Evolutionary conservation across 768 basidiomycete species (phyloP).

Genomic region (Amanita pallidorosea): DNA sequence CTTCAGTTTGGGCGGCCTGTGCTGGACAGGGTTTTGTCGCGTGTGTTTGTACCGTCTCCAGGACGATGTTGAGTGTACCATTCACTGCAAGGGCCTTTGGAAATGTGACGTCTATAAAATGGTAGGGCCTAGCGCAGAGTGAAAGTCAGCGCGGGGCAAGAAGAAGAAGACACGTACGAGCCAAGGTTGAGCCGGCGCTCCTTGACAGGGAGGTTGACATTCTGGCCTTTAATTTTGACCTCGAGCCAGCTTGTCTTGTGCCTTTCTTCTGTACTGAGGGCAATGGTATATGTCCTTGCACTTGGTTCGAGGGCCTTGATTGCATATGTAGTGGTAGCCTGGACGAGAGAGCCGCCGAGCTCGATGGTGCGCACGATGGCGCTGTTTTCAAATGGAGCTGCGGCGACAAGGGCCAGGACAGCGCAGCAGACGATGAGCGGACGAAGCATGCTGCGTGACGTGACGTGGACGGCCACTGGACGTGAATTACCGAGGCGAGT

Average conservation of each 20-base stretch:
- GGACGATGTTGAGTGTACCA: constrained; percentile 61
- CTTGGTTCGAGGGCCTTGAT: constrained; percentile 60
- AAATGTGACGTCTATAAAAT: constrained; percentile 52
- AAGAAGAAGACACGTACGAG: constrained; percentile 32
- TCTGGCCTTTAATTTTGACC: constrained; percentile 68
- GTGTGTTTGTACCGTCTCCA: constrained; percentile 74
- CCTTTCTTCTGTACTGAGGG: constrained; percentile 52
- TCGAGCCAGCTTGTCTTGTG: constrained; percentile 68
- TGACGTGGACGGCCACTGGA: too few relatives aligned
- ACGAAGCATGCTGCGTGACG: constrained; percentile 36
- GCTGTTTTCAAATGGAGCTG: constrained; percentile 70
- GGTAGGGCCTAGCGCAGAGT: constrained; percentile 24
- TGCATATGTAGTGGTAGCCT: constrained; percentile 83
- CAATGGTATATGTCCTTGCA: constrained; percentile 56
- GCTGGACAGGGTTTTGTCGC: constrained; percentile 69
- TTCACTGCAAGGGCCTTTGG: constrained; percentile 49
- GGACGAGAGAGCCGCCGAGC: constrained; percentile 79
- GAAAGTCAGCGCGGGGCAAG: constrained; percentile 2
- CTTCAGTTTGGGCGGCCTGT: constrained; percentile 61
- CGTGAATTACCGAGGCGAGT: too few relatives aligned
- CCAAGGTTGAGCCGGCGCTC: constrained; percentile 36
- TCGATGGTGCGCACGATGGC: constrained; percentile 84
- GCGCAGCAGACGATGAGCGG: constrained; percentile 29
- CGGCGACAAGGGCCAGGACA: constrained; percentile 15
- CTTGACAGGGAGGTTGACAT: constrained; percentile 36